Evolutionary conservation across 371 early-diverging fungal genomes (phyloP), one percentile per base, ranked within the genome.

Genomic region (Apophysomyces variabilis): DNA sequence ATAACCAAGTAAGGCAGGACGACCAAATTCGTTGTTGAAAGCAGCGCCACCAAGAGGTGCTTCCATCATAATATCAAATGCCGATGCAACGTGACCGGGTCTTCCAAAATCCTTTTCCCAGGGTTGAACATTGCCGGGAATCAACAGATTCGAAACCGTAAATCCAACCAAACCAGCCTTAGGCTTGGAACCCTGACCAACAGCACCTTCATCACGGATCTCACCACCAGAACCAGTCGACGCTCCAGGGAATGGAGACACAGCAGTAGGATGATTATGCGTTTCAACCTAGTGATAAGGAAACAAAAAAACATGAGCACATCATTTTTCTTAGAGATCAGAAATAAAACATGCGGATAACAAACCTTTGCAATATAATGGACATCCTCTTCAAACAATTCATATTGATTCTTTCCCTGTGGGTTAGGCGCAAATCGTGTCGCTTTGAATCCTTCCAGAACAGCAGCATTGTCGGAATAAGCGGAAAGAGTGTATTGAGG

Each of bases 201-300:
- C 97, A 4, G 96, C 94, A 64, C 96, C 99, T 85, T 98, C 99
- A 76, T 98, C 99, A 77, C 98, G 93, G 73, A 98, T 97, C 77
- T 98, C 98, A 74, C 98, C 99, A 74, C 98, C 98, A 12, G 96
- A 89, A 61, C 95, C 95, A 32, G 95, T 95, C 13, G 93, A 90
- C 13, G 99, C 99, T 71, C 99, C 99, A 38, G 98, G 93, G 78
- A 91, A 97, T 45, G 99, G 99, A 39, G 97, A 96, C 13, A 98
- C 96, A 12, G 96, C 96, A 16, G 98, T 98, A 45, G 99, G 99
- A 77, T 98, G 99, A 79, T 98, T 98, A 79, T 98, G 99, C 0
- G 99, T 98, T 83, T 98, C 99, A 21, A 98, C 99, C 84, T 83
- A 70, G 7, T 3, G 43, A 44, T 3, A 21, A 32, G 12, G 64